Conservation (phyloP, 1,284 basidiomycete genomes). For the Fomitopsis schrenkii region DNA sequence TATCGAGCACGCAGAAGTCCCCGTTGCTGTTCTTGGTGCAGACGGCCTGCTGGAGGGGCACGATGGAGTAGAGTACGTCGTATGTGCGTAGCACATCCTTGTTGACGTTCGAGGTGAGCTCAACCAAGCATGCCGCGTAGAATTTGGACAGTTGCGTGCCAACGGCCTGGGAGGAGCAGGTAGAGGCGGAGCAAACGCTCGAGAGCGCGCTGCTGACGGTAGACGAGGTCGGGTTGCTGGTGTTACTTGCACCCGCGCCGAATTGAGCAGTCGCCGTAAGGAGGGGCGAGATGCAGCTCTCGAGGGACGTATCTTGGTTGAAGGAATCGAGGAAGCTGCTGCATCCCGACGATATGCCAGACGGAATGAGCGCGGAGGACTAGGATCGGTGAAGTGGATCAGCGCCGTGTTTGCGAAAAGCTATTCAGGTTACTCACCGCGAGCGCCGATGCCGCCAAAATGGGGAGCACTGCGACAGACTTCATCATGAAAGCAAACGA, state of each 20-base stretch:
- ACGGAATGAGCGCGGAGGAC: conserved; percentile 54
- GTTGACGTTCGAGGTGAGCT: conserved; percentile 55
- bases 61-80: conserved; percentile 73
- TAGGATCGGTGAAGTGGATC: not conserved
- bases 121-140: conserved; percentile 61
- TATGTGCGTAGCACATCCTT: conserved; percentile 58
- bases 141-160: conserved; percentile 64
- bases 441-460: conserved; percentile 41
- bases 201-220: conserved; percentile 50
- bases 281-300: conserved; percentile 64
- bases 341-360: conserved; percentile 59
- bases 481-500: conserved; percentile 47
- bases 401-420: not conserved
- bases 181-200: conserved; percentile 49
- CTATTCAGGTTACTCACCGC: conserved; percentile 23
- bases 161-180: conserved; percentile 59
- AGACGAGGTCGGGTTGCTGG: conserved; percentile 38
- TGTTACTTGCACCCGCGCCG: conserved; percentile 41
- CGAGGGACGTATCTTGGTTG: conserved; percentile 56
- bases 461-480: conserved; percentile 42
- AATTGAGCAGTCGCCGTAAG: conserved; percentile 59
- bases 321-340: conserved; percentile 55
- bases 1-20: conserved; percentile 53
- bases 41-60: conserved; percentile 61
- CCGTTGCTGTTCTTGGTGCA: conserved; percentile 74